Conservation (phyloP, 768 basidiomycete species). For the Coprinopsis marcescibilis region DNA sequence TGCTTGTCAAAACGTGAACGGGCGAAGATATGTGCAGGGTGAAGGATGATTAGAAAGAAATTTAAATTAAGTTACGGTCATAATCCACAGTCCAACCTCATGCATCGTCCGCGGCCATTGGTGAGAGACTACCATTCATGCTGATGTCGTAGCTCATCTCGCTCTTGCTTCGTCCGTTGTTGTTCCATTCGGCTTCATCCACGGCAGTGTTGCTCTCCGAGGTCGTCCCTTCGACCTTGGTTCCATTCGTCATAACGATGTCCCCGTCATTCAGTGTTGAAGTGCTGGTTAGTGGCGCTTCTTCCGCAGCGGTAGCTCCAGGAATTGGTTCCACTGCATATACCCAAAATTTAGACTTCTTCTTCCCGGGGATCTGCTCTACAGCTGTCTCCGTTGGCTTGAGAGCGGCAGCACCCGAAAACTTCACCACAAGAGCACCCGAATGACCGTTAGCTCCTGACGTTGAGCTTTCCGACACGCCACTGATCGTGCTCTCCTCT, state of each 20-base stretch:
- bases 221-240: background rate
- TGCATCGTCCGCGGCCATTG: conserved; percentile 22
- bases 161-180: conserved; percentile 3
- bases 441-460: conserved; percentile 23
- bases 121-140: conserved; percentile 39
- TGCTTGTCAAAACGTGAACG: too few relatives aligned
- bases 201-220: conserved; percentile 3
- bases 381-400: conserved; percentile 71
- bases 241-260: background rate
- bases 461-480: conserved; percentile 40
- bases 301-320: conserved; percentile 25
- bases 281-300: conserved; percentile 3
- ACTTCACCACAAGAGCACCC: conserved; percentile 42
- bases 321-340: conserved; percentile 76
- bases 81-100: conserved; percentile 22
- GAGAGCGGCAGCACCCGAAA: conserved; percentile 56
- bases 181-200: conserved; percentile 8
- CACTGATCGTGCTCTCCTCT: conserved; percentile 62
- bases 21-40: background rate
- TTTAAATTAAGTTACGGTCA: conserved; percentile 15
- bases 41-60: conserved; percentile 15
- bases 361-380: conserved; percentile 73
- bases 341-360: conserved; percentile 84
- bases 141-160: conserved; percentile 25
- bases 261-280: conserved; percentile 1